Conservation (phyloP, 2,329 filamentous ascomycete species). For the Leptographium wingfieldii region DNA sequence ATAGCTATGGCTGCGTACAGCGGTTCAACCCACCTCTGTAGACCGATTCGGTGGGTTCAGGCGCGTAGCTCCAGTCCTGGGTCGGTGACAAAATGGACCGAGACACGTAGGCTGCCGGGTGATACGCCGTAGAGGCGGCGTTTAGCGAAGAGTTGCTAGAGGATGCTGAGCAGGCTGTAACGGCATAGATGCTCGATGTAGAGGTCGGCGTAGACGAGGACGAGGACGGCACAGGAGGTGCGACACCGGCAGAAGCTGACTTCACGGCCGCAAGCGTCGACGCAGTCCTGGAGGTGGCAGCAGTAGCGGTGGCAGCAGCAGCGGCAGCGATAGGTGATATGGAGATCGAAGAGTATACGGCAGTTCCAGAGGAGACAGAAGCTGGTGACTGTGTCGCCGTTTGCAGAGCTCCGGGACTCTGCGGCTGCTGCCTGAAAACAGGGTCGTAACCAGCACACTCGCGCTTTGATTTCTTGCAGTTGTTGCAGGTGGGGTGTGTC, state of each 20-base stretch:
- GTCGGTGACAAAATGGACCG: slow-evolving; percentile 2
- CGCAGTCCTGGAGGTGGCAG: neutral
- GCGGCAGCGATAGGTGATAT: slow-evolving; percentile 1
- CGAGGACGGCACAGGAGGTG: slow-evolving; percentile 12
- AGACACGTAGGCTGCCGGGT: neutral
- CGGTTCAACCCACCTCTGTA: neutral
- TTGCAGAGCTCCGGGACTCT: slow-evolving; percentile 5
- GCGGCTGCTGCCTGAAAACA: slow-evolving; percentile 64
- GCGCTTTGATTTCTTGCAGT: slow-evolving; percentile 80
- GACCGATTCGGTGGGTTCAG: neutral
- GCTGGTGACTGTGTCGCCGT: neutral
- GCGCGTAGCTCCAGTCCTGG: neutral
- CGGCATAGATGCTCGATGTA: slow-evolving; percentile 1
- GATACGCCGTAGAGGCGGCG: neutral
- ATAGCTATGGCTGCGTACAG: neutral
- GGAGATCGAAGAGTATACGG: neutral
- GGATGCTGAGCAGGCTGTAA: neutral
- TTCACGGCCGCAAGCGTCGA: slow-evolving; percentile 1
- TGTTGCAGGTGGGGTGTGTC: slow-evolving; percentile 80
- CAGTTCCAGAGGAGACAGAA: neutral
- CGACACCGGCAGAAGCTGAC: neutral
- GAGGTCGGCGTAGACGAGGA: slow-evolving; percentile 18
- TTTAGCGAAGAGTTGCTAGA: slow-evolving; percentile 1
- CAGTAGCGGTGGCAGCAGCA: neutral
- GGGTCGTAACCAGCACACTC: slow-evolving; percentile 80